These are phyloP conservation scores for Penstemon davidsonii DNA, from an alignment of 257 asterid genomes.

Conservation along the genomic window DNA sequence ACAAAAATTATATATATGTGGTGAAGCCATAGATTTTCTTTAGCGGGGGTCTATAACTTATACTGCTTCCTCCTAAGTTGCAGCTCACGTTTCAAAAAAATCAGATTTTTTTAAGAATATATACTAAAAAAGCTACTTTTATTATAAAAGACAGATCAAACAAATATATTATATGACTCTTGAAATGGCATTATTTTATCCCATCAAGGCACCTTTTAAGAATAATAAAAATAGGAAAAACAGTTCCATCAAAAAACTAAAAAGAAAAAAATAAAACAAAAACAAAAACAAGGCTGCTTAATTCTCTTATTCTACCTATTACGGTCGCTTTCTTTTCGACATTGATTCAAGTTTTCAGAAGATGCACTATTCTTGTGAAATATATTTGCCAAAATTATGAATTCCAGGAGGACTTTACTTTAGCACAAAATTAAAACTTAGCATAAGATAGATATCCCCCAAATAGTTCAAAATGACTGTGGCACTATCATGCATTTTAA, in stretches of 20 bases:
- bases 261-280: too few relatives aligned
- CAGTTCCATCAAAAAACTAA: too few relatives aligned
- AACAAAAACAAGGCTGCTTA: neutral
- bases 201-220: conserved; percentile 14
- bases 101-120: neutral
- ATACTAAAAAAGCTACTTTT: neutral
- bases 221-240: too few relatives aligned
- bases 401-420: neutral
- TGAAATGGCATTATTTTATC: neutral
- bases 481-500: conserved; percentile 22
- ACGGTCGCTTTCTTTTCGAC: neutral
- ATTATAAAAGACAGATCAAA: conserved; percentile 5
- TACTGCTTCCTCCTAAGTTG: conserved; percentile 17
- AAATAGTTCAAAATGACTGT: neutral
- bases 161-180: neutral
- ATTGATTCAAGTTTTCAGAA: neutral
- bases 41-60: conserved; percentile 6
- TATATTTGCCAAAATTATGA: conserved; percentile 1
- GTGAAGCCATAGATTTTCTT: conserved; percentile 5
- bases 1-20: neutral
- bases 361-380: neutral
- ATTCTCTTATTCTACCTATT: neutral
- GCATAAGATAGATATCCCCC: neutral
- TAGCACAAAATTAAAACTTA: conserved; percentile 12
- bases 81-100: neutral